Conservation (phyloP, 2,329 filamentous ascomycete species). For the Talaromyces funiculosus region DNA sequence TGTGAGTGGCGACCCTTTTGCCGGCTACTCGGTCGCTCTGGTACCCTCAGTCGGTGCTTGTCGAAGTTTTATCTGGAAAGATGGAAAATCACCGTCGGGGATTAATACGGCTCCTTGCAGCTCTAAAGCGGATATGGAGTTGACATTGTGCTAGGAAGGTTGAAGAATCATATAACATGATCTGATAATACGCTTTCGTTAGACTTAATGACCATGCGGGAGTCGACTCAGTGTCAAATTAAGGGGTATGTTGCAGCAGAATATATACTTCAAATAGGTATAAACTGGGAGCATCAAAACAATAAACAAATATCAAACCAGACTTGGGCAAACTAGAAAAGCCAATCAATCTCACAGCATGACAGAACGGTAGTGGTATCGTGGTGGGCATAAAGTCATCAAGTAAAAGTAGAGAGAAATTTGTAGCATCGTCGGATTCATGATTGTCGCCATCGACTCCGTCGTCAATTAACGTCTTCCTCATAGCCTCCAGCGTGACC, state of each 20-base stretch:
- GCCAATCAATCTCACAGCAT: not conserved
- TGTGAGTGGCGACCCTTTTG: conserved; percentile 42
- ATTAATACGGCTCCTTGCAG: conserved; percentile 25
- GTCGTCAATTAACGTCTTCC: conserved; percentile 10
- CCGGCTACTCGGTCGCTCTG: conserved; percentile 23
- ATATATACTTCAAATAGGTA: not conserved
- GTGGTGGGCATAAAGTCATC: not conserved
- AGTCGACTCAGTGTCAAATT: too few relatives aligned
- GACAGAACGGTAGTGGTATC: conserved; percentile 1
- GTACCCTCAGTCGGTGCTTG: conserved; percentile 18
- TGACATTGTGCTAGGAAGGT: conserved; percentile 14
- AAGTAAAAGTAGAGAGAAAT: not conserved
- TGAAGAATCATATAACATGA: not conserved
- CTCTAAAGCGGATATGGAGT: conserved; percentile 20
- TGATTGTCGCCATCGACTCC: not conserved
- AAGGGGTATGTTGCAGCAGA: too few relatives aligned
- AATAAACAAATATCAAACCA: not conserved
- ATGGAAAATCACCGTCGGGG: conserved; percentile 29
- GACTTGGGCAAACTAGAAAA: not conserved
- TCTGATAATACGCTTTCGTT: not conserved
- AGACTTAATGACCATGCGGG: not conserved
- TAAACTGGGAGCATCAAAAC: not conserved
- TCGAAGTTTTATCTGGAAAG: conserved; percentile 24
- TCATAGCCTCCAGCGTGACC: conserved; percentile 9
- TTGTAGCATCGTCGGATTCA: not conserved